Evolutionary conservation across 352 stramenopile genomes (phyloP), one percentile per base, ranked within the genome.

Genomic region (Phytophthora hybrid): DNA sequence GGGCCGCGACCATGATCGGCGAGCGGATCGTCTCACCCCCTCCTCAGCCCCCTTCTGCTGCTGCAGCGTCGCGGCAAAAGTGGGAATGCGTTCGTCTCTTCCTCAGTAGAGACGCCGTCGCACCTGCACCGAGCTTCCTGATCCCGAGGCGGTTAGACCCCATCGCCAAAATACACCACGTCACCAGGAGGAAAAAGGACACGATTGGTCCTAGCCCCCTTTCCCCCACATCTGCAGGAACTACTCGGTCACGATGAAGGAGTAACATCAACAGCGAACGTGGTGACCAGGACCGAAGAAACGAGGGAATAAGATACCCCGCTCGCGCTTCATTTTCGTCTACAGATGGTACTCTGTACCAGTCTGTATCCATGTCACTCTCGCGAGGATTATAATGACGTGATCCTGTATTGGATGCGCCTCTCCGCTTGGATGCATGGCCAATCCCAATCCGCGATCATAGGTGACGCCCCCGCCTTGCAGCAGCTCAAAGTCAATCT

Each of bases 1-100:
- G 32, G 46, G 39, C 65, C 52, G 74, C 66, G 51, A 81, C 74
- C 71, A 81, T 81, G 39, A 54, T 46, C 59, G 59, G 21, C 32
- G 58, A 26, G 16, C 55, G 54, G 31, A 46, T 37, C 32, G 26
- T 57, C 37, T 79, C 68, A 74, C 68, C 60, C 62, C 57, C 69
- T 74, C 21, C 62, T 61, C 7, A 18, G 23, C 8, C 23, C 44
- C 31, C 29, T 63, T 32, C 21, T 52, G 31, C 49, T 51, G 34
- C 10, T 63, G 47, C 41, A 59, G 29, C 49, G 63, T 39, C 26
- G 53, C 44, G 44, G 66, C 58, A 66, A 60, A 72, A 75, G 56
- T 39, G 67, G 55, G 34, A 78, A 70, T 78, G 62, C 37, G 37
- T 23, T 39, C 44, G 59, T 34, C 58, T 77, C 51, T 77, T 71